Evolutionary conservation across 2,329 filamentous ascomycete genomes (phyloP), one percentile per base, ranked within the genome.

Genomic region (Dactylella cylindrospora): DNA sequence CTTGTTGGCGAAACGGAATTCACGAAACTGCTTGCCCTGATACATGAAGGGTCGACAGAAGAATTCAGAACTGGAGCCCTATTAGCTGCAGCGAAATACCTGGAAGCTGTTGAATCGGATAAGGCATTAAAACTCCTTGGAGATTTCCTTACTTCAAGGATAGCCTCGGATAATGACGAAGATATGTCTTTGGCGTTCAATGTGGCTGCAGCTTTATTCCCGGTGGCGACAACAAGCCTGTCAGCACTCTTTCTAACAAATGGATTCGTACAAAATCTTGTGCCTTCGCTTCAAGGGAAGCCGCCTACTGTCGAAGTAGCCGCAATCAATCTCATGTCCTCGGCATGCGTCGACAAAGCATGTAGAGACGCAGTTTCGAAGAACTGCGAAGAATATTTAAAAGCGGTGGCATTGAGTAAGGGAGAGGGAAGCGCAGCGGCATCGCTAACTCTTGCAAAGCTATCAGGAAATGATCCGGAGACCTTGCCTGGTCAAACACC

Each of bases 161-260:
- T 22, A 83, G 86, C 2, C 82, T 83, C 47, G 81, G 90, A 9
- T 79, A 81, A 5, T 88, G 89, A 90, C 66, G 90, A 96, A 69
- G 88, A 95, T 72, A 82, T 94, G 67, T 88, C 95, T 50, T 79
- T 93, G 43, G 90, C 90, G 4, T 97, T 96, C 72, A 97, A 90
- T 47, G 90, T 90, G n/a, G 89, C 90, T 4, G 83, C 90, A 1
- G 83, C 84, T 17, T 82, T 94, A 6, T 98, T 98, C 71, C 90
- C 93, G 1, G 80, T 88, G 35, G 88, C 85, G 1, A 57, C 59
- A 2, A 51, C 22, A 6, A 51, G 25, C 6, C 40, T 57, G 5
- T 79, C 88, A 2, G 78, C 83, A 59, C 77, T 97, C 29, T 96
- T 98, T 72, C 80, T 97, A 53, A 90, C 84, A 28, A 88, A 95